These are phyloP conservation scores for Linnemannia schmuckeri DNA, from an alignment of 192 early-diverging fungal species.

Conservation along the genomic window DNA sequence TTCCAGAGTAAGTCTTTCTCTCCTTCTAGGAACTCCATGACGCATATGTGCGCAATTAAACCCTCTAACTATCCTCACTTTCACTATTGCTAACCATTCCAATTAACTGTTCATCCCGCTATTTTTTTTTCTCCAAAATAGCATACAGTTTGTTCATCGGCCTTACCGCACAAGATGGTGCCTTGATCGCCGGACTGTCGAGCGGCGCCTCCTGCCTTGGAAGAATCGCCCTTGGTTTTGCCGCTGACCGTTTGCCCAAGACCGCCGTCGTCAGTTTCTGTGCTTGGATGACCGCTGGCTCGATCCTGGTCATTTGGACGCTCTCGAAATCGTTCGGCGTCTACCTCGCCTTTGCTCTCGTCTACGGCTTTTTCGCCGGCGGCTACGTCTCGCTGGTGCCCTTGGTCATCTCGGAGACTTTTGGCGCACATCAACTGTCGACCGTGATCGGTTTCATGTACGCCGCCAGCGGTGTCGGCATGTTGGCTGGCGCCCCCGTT, in stretches of 20 bases:
- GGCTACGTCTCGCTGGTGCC: conserved; percentile 60
- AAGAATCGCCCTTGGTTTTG: conserved; percentile 72
- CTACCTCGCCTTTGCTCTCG: conserved; percentile 57
- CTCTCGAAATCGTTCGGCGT: conserved; percentile 41
- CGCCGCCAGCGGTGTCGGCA: conserved; percentile 57
- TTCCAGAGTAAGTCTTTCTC: conserved; percentile 46
- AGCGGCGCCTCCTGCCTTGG: conserved; percentile 77
- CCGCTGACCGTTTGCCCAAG: conserved; percentile 66
- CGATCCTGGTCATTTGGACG: conserved; percentile 47
- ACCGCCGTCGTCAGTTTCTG: conserved; percentile 45
- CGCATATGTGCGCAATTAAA: not conserved
- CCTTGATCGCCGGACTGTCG: conserved; percentile 72
- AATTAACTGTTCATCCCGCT: conserved; percentile 50
- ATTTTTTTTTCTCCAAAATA: conserved; percentile 9
- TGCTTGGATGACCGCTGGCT: conserved; percentile 54
- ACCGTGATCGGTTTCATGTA: conserved; percentile 62
- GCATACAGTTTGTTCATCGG: conserved; percentile 71
- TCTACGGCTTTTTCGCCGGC: conserved; percentile 65
- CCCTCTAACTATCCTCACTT: too few relatives aligned
- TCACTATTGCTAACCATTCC: not conserved
- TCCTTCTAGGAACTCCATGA: not conserved
- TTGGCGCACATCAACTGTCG: conserved; percentile 59
- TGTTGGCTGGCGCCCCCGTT: conserved; percentile 58
- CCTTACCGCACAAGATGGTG: conserved; percentile 68
- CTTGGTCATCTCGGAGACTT: conserved; percentile 49